A percentile compares a stretch with the other conserved stretches of the same genome.
These are phyloP conservation scores for Chrysopogon serrulatus DNA, from an alignment of 176 grass and related monocot genomes.

Conservation along the genomic window DNA sequence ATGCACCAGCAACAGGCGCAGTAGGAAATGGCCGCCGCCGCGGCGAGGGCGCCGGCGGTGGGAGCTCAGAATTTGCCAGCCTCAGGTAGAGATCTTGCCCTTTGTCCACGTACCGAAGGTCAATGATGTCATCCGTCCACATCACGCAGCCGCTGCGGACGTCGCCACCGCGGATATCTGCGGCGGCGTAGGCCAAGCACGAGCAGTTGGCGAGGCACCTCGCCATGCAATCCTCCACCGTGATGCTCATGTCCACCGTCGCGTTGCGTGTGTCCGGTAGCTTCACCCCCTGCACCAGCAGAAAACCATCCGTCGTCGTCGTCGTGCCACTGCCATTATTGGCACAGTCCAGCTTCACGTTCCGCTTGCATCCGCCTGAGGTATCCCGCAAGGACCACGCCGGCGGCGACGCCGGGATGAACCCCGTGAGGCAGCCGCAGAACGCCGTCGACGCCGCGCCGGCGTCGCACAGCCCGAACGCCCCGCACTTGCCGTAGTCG, in stretches of 20 bases:
- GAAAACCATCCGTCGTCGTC: constrained; percentile 25
- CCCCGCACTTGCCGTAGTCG: constrained; percentile 25
- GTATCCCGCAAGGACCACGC: constrained; percentile 2
- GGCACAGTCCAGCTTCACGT: constrained; percentile 9
- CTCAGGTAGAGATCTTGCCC: constrained; percentile 21
- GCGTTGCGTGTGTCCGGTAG: constrained; percentile 28
- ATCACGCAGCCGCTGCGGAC: constrained; percentile 19
- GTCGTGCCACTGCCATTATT: background rate
- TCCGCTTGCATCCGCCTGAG: constrained; percentile 31
- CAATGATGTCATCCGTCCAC: background rate
- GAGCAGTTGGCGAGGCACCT: constrained; percentile 53
- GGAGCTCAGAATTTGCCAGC: constrained; percentile 10
- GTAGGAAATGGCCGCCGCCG: background rate
- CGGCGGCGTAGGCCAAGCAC: constrained; percentile 54
- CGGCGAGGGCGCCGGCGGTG: background rate
- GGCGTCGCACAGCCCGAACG: constrained; percentile 44
- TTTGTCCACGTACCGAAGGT: constrained; percentile 11
- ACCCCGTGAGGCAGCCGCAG: constrained; percentile 41
- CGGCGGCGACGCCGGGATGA: constrained; percentile 13
- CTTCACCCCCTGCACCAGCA: constrained; percentile 30
- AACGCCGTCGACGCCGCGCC: background rate
- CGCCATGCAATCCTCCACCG: constrained; percentile 17
- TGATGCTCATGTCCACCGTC: background rate
- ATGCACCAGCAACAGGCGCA: background rate
- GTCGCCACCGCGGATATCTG: background rate